A percentile compares a stretch with the other conserved stretches of the same genome.
Evolutionary conservation across 2,329 filamentous ascomycete genomes (phyloP).

Genomic region (Xylariales sp.): DNA sequence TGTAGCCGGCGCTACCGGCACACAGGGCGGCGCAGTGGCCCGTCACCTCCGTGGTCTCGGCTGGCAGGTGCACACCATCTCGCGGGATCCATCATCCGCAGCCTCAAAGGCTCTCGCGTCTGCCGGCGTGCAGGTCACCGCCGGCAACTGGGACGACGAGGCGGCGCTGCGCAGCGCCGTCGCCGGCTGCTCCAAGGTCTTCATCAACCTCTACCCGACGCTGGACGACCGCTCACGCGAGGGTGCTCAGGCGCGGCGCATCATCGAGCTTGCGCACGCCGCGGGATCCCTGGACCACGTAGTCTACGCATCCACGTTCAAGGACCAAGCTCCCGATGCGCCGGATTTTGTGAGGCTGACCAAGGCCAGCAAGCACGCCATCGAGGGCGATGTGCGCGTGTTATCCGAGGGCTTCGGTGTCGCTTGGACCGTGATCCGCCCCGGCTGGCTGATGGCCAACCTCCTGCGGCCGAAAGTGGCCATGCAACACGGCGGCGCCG

Average conservation of each 20-base stretch:
- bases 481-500: no score
- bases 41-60: constrained; percentile 25
- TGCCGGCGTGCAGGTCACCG: constrained; percentile 27
- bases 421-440: no score
- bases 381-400: no score
- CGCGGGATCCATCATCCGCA: constrained; percentile 24
- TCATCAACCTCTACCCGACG: constrained; percentile 27
- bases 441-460: no score
- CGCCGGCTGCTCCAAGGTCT: constrained; percentile 24
- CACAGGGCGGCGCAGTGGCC: constrained; percentile 31
- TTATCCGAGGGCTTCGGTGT: no score
- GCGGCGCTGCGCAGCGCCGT: constrained; percentile 23
- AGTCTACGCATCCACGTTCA: no score
- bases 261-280: constrained; percentile 31
- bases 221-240: constrained; percentile 25
- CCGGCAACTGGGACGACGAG: constrained; percentile 28
- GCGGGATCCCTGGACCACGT: no score
- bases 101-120: constrained; percentile 22
- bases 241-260: constrained; percentile 20
- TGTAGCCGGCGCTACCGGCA: constrained; percentile 34
- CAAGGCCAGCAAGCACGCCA: no score
- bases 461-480: no score
- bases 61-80: constrained; percentile 24
- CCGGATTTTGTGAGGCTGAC: no score
- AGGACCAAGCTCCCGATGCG: no score